Evolutionary conservation across 441 rosid genomes (phyloP).

Genomic region (Erodium chrysanthum): DNA sequence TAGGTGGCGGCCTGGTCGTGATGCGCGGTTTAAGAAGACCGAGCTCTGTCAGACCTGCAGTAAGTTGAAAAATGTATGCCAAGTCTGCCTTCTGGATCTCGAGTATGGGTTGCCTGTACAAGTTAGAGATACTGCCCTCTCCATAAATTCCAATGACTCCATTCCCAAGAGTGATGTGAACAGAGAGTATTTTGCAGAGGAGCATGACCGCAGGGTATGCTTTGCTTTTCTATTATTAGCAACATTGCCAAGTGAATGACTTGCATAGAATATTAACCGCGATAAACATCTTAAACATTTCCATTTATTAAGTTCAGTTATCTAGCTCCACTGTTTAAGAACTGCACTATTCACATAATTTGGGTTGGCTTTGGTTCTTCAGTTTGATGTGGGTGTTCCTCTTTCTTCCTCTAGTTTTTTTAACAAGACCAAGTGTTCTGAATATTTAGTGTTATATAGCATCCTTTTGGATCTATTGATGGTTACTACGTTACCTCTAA

Average conservation of each 20-base stretch:
- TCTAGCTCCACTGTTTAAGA: not conserved
- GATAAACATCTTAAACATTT: not conserved
- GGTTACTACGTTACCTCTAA: not conserved
- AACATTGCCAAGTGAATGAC: not conserved
- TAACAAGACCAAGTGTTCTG: not conserved
- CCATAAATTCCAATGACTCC: conserved; percentile 70
- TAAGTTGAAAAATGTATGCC: conserved; percentile 89
- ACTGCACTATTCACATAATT: conserved; percentile 1
- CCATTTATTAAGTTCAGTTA: not conserved
- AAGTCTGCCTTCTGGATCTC: conserved; percentile 90
- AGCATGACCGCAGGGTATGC: conserved; percentile 81
- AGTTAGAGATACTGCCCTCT: conserved; percentile 84
- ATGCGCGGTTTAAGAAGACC: conserved; percentile 79
- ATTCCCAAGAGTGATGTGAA: conserved; percentile 95
- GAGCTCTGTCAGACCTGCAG: conserved; percentile 94
- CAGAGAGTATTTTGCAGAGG: conserved; percentile 90
- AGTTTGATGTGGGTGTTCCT: not conserved
- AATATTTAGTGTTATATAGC: not conserved
- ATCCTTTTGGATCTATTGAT: not conserved
- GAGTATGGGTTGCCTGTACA: conserved; percentile 96
- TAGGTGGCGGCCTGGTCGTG: conserved; percentile 93
- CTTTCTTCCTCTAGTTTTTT: not conserved
- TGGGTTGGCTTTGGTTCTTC: not conserved
- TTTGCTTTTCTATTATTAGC: not conserved
- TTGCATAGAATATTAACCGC: not conserved